Evolutionary conservation across 2,329 filamentous ascomycete species (phyloP).

Genomic region (Fusarium buxicola): DNA sequence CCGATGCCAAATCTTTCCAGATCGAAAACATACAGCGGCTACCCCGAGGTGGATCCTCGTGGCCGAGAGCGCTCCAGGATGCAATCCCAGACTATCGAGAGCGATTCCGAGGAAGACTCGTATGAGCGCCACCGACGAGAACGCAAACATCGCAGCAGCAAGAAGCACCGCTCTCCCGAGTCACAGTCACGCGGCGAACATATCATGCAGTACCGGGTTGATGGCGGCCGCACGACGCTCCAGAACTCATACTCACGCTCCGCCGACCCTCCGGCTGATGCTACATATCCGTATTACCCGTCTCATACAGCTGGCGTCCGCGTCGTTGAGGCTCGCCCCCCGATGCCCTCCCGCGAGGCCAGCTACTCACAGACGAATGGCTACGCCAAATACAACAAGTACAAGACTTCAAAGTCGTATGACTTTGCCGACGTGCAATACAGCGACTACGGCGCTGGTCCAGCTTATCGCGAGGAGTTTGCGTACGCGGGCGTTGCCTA

Average conservation of each 20-base stretch:
- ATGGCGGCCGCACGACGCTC: slow-evolving; percentile 44
- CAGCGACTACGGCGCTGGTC: slow-evolving; percentile 40
- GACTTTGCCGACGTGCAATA: slow-evolving; percentile 49
- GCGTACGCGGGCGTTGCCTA: slow-evolving; percentile 32
- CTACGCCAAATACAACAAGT: slow-evolving; percentile 46
- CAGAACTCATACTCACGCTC: slow-evolving; percentile 46
- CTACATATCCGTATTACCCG: slow-evolving; percentile 41
- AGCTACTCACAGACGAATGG: slow-evolving; percentile 46
- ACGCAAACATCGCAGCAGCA: slow-evolving; percentile 53
- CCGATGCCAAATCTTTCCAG: slow-evolving; percentile 47
- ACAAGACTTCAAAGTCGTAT: slow-evolving; percentile 51
- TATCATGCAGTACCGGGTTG: slow-evolving; percentile 48
- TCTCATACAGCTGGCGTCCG: slow-evolving; percentile 30
- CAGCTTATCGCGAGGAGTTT: slow-evolving; percentile 44
- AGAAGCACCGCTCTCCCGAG: slow-evolving; percentile 51
- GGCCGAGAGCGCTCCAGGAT: slow-evolving; percentile 54
- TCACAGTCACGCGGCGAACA: slow-evolving; percentile 40
- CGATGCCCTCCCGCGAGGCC: slow-evolving; percentile 47
- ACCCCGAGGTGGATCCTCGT: slow-evolving; percentile 46
- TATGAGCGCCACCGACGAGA: slow-evolving; percentile 49
- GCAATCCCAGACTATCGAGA: slow-evolving; percentile 52
- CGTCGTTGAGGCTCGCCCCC: slow-evolving; percentile 46
- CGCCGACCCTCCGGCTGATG: slow-evolving; percentile 40
- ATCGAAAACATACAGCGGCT: slow-evolving; percentile 50
- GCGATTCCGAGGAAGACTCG: slow-evolving; percentile 50